Conservation (phyloP, 768 basidiomycete species). For the Phanerochaete sordida region DNA sequence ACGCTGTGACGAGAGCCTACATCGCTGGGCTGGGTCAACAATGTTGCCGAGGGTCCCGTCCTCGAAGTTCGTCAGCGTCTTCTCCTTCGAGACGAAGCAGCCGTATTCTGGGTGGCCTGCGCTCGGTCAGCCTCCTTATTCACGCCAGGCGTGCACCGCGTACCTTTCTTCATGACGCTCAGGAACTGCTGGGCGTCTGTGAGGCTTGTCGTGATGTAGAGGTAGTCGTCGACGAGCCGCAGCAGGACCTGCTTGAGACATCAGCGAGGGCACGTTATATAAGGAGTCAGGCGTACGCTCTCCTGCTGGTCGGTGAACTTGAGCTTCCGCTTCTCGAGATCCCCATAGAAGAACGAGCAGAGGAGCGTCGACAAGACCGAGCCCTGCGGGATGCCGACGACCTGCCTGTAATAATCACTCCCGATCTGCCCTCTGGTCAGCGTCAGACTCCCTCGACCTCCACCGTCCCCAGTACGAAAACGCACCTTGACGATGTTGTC, state of each 20-base stretch:
- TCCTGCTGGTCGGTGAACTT: conserved; percentile 51
- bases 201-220: conserved; percentile 74
- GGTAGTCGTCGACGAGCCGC: conserved; percentile 92
- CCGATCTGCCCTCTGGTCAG: conserved; percentile 58
- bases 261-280: neutral
- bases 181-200: conserved; percentile 66
- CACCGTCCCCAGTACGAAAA: neutral
- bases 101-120: conserved; percentile 92
- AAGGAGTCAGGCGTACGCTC: conserved; percentile 48
- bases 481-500: conserved; percentile 88
- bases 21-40: conserved; percentile 41
- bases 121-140: neutral
- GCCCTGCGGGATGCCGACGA: conserved; percentile 95
- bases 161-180: conserved; percentile 71
- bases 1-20: conserved; percentile 17
- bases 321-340: conserved; percentile 66
- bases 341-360: conserved; percentile 93
- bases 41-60: conserved; percentile 50
- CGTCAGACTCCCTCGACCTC: neutral
- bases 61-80: conserved; percentile 88
- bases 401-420: conserved; percentile 76
- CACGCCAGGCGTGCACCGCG: neutral
- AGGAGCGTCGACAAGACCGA: conserved; percentile 93
- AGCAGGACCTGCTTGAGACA: conserved; percentile 59
- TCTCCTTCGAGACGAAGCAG: conserved; percentile 83